Base-by-base conservation (phyloP, 2,329 filamentous ascomycete species). In the Fusarium torreyae region DNA sequence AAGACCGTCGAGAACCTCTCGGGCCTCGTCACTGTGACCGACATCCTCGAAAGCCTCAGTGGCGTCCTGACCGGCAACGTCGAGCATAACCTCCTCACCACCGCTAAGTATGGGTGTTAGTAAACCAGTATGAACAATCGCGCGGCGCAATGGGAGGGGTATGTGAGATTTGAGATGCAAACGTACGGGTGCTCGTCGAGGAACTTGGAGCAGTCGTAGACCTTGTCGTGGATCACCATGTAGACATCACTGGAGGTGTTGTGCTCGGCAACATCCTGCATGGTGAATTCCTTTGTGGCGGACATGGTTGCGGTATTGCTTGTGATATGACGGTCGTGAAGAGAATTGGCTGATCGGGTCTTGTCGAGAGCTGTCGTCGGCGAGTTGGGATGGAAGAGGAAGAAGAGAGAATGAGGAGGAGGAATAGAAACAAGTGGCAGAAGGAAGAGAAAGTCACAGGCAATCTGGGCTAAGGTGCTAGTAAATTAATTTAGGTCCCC, bases 41-140 rank as follows among this genome's bases (percentile, higher is more conserved):
- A 99, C 96, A 83, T 99, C 96, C 86, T 99, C 96, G 80, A 99
- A 99, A 67, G 96, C 95, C 85, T 98, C 96, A 76, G 95, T 97
- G 77, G 93, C 92, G 82, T 99, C 96, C 85, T 97, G 94, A 74
- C 96, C 96, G 77, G 87, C 96, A 70, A 98, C 94, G 75, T 99
- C 96, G 74, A 99, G 91, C 69, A 99, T 86, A 75, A 99, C 96
- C 86, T 99, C 96, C 85, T 99, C 96, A 85, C 96, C 96, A 86
- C 96, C 96, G 76, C 96, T 98, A 38, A 20, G 24, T 42, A 43
- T 49, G 3, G 22, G 42, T 57, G 68, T 75, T 62, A 75, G 74
- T 63, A 57, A 57, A 42, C 8, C 15, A 13, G 42, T 34, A 31
- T 14, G 45, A 55, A 49, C 11, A 36, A 44, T 31, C 38, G 57